These are phyloP conservation scores for Naumovozyma dairenensis DNA, from an alignment of 805 yeast genomes.

Conservation along the genomic window DNA sequence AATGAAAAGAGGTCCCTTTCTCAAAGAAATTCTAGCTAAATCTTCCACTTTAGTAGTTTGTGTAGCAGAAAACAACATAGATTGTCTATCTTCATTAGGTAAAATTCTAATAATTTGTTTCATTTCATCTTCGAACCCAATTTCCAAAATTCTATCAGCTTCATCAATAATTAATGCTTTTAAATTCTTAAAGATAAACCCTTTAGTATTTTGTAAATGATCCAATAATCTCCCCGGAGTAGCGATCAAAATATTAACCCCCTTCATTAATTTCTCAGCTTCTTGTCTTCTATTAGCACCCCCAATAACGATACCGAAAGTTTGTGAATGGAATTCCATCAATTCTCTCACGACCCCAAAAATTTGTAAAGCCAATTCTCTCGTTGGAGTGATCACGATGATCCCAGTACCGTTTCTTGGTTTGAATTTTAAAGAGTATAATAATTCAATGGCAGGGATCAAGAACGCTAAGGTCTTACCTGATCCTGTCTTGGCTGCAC, in stretches of 20 bases:
- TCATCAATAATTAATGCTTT: conserved; percentile 93
- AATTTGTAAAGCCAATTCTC: conserved; percentile 95
- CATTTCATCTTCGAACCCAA: conserved; percentile 99
- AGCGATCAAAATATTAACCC: conserved; percentile 89
- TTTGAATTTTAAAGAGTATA: conserved; percentile 83
- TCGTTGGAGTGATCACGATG: conserved; percentile 89
- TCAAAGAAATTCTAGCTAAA: conserved; percentile 88
- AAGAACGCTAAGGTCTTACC: conserved; percentile 96
- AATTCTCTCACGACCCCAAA: conserved; percentile 96
- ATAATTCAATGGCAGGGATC: conserved; percentile 89
- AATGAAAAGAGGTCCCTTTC: conserved; percentile 88
- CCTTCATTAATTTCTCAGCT: conserved; percentile 87
- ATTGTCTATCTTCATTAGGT: conserved; percentile 87
- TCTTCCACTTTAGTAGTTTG: conserved; percentile 98
- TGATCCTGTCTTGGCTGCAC: conserved; percentile 99
- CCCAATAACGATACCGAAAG: conserved; percentile 94
- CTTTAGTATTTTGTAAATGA: conserved; percentile 91
- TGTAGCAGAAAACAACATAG: conserved; percentile 98
- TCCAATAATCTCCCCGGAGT: conserved; percentile 97
- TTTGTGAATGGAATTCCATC: conserved; percentile 83
- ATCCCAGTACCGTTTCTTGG: conserved; percentile 99
- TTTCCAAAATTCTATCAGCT: conserved; percentile 95
- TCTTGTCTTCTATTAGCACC: conserved; percentile 97
- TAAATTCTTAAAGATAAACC: conserved; percentile 87
- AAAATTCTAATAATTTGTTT: conserved; percentile 87